Evolutionary conservation across 31 red algal genomes (phyloP).

Genomic region (Porphyra umbilicalis): DNA sequence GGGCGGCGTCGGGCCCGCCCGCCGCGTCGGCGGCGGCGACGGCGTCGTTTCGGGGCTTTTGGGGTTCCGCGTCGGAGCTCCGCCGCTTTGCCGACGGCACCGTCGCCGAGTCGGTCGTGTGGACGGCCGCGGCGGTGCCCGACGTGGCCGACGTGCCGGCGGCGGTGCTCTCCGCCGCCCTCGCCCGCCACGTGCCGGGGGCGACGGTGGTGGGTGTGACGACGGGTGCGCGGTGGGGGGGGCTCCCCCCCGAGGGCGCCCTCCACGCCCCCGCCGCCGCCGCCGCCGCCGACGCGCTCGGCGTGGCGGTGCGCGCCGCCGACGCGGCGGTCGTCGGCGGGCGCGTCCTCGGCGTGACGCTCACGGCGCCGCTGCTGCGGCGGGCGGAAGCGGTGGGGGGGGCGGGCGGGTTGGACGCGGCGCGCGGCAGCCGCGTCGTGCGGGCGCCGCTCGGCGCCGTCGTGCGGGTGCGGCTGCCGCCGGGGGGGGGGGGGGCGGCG

Average conservation of each 20-base stretch:
- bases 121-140: not conserved
- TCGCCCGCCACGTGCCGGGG: not conserved
- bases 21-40: not conserved
- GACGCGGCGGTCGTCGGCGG: not conserved
- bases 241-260: not conserved
- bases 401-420: not conserved
- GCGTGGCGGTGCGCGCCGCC: not conserved
- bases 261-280: not conserved
- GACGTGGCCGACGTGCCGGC: not conserved
- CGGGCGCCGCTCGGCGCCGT: not conserved
- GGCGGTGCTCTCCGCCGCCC: not conserved
- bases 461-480: not conserved
- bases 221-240: not conserved
- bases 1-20: not conserved
- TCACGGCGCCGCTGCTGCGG: not conserved
- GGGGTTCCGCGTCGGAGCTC: not conserved
- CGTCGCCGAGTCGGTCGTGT: not conserved
- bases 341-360: not conserved
- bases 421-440: not conserved
- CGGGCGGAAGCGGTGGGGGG: not conserved
- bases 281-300: not conserved
- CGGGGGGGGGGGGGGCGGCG: too few species aligned
- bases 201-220: not conserved
- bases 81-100: conserved; percentile 1
- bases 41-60: not conserved